A percentile compares a stretch with the other conserved stretches of the same genome.
These are phyloP conservation scores for Cyberlindnera americana DNA, from an alignment of 805 yeast species.

Conservation along the genomic window DNA sequence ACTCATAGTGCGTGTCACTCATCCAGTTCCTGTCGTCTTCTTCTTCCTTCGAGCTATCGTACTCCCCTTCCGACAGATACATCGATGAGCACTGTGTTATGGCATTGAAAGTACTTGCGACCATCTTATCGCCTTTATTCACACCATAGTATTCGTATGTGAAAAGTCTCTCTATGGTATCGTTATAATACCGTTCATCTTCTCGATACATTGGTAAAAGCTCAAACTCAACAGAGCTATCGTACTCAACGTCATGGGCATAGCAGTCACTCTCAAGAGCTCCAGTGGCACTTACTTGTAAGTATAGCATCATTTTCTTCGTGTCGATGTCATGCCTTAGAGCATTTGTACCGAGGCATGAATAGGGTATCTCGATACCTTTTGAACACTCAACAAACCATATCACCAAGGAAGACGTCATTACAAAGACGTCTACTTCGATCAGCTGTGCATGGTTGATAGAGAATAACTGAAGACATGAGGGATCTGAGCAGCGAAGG, in stretches of 20 bases:
- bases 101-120: slow-evolving; percentile 35
- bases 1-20: slow-evolving; percentile 2
- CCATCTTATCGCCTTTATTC: slow-evolving; percentile 38
- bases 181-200: slow-evolving; percentile 34
- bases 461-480: slow-evolving; percentile 13
- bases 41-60: slow-evolving; percentile 1
- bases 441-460: slow-evolving; percentile 13
- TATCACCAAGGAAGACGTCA: slow-evolving; percentile 34
- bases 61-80: slow-evolving; percentile 8
- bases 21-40: slow-evolving; percentile 1
- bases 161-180: slow-evolving; percentile 33
- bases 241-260: slow-evolving; percentile 6
- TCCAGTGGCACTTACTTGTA: slow-evolving; percentile 11
- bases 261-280: slow-evolving; percentile 9
- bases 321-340: slow-evolving; percentile 10
- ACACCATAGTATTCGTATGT: slow-evolving; percentile 36
- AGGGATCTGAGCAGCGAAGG: slow-evolving; percentile 13
- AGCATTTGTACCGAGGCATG: slow-evolving; percentile 21
- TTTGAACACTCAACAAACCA: slow-evolving; percentile 36
- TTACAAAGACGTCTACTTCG: slow-evolving; percentile 34
- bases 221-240: slow-evolving; percentile 27
- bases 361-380: slow-evolving; percentile 37
- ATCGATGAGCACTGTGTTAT: slow-evolving; percentile 31
- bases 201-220: slow-evolving; percentile 35
- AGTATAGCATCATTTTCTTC: slow-evolving; percentile 4